Base-by-base conservation (phyloP, 1,284 basidiomycete genomes). In the Crucibulum parvulum region DNA sequence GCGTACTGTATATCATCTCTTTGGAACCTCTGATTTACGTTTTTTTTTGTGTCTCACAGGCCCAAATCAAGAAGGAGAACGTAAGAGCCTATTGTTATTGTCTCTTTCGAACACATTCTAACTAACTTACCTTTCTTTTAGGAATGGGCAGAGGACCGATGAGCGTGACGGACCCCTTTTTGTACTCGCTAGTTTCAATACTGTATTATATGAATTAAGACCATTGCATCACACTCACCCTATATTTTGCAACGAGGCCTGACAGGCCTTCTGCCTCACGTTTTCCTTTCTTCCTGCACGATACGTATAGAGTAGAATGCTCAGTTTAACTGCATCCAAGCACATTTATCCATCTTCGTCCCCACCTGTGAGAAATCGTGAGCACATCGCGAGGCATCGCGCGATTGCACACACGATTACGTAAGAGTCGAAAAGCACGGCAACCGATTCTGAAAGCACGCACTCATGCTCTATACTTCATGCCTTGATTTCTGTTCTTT, bases 51-150 rank as follows among this genome's bases (percentile, higher is more conserved):
- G 55, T 50, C 56, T 45, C 60, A 93, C 60, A 93, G 91, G 96
- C 96, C 51, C 97, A 99, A 81, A 99, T 99, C 85, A 95, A 96
- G 87, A 98, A 98, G 82, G 98, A 99, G 85, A 99, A 99, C 78
- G 97, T 93, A 71, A 83, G 91, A 82, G 11, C 24, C 24, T 24
- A 31, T 46, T 41, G 51, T 34, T 41, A 53, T 37, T 56, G 24
- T 13, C 45, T 61, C 31, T 36, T 46, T 45, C 4, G 55, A 36
- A 59, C 62, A 51, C 53, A 59, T 63, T 60, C 55, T 64, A 51
- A 67, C 60, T 57, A 59, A 60, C 50, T 62, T 50, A 57, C 62
- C 56, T 60, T 50, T 62, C 60, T 53, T 61, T 48, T 65, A 92
- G 92, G 92, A 94, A 92, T 94, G 92, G 92, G 92, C 92, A 62